Evolutionary conservation across 1,284 basidiomycete genomes (phyloP).

Genomic region (Cryptococcus deneoformans): DNA sequence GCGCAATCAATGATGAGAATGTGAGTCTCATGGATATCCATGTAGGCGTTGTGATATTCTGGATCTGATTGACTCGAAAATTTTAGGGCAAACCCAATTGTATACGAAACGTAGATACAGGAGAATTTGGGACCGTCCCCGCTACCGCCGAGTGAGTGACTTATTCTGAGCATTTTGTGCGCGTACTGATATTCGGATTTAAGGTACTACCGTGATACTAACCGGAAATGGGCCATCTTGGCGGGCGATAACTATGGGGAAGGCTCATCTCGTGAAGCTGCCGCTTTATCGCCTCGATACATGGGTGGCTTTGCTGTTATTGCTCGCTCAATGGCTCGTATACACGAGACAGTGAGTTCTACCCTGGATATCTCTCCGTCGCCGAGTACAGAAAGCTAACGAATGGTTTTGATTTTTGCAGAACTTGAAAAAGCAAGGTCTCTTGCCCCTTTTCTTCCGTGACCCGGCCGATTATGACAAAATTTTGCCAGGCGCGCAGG

Average conservation of each 20-base stretch:
- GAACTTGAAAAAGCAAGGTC: constrained; percentile 72
- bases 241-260: constrained; percentile 62
- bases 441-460: constrained; percentile 91
- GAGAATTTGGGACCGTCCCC: constrained; percentile 49
- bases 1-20: too few relatives aligned
- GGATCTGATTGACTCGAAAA: constrained; percentile 86
- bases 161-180: neutral
- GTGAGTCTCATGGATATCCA: constrained; percentile 43
- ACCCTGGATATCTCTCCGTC: too few relatives aligned
- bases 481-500: constrained; percentile 52
- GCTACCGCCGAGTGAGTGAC: neutral
- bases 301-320: constrained; percentile 58
- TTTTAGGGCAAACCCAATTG: constrained; percentile 64
- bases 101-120: constrained; percentile 64
- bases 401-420: too few relatives aligned
- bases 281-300: constrained; percentile 88
- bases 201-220: constrained; percentile 13
- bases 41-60: constrained; percentile 86
- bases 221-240: too few relatives aligned
- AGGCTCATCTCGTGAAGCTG: constrained; percentile 82
- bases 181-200: neutral
- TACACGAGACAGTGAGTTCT: constrained; percentile 73
- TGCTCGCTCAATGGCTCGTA: constrained; percentile 92
- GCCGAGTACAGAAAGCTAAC: too few relatives aligned
- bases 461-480: constrained; percentile 78